Conservation (phyloP, 2,329 filamentous ascomycete species). For the Verticillium nonalfalfae region DNA sequence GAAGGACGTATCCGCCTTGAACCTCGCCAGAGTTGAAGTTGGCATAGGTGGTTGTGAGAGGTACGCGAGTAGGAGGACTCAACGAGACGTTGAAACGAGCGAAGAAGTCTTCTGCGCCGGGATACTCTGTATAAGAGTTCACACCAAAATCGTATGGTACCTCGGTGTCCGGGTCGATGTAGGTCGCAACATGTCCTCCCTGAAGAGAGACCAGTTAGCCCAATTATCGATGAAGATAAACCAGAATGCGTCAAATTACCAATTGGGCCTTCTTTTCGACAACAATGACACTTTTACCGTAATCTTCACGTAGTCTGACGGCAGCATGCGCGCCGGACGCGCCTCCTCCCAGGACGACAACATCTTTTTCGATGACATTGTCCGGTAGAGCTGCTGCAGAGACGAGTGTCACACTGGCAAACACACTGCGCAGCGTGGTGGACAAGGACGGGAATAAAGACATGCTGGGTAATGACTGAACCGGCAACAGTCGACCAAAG, state of each 20-base stretch:
- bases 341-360: constrained; percentile 28
- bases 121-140: constrained; percentile 27
- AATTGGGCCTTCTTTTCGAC: constrained; percentile 25
- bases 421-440: background rate
- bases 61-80: constrained; percentile 13
- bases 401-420: background rate
- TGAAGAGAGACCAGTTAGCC: constrained; percentile 16
- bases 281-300: constrained; percentile 22
- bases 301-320: constrained; percentile 27
- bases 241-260: constrained; percentile 14
- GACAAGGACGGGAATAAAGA: background rate
- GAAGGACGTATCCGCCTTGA: constrained; percentile 10
- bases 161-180: constrained; percentile 31
- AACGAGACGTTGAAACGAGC: constrained; percentile 30
- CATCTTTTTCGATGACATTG: constrained; percentile 18
- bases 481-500: background rate
- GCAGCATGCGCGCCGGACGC: constrained; percentile 29
- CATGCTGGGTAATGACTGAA: background rate
- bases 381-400: background rate
- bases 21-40: constrained; percentile 27
- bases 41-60: constrained; percentile 22
- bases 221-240: background rate
- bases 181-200: constrained; percentile 44
- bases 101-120: constrained; percentile 35
- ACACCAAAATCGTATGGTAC: constrained; percentile 27